These are phyloP conservation scores for Ramularia endophylla DNA, from an alignment of 2,329 filamentous ascomycete species.

Conservation along the genomic window DNA sequence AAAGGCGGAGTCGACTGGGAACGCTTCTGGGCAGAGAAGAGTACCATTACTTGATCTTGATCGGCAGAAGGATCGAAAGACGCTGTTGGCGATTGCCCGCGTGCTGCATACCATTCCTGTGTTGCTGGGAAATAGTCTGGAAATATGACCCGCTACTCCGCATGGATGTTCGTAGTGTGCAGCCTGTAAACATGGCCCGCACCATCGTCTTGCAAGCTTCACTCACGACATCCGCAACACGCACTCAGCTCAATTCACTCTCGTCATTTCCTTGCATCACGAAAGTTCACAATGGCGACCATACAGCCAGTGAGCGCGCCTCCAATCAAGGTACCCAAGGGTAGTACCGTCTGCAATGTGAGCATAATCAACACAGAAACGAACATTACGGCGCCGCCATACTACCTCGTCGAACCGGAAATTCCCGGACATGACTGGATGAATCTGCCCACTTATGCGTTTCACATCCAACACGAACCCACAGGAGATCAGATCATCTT, in stretches of 20 bases:
- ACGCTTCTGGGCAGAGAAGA: no score
- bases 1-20: no score
- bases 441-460: slow-evolving; percentile 35
- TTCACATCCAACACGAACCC: slow-evolving; percentile 38
- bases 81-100: no score
- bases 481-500: slow-evolving; percentile 30
- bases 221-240: slow-evolving; percentile 1
- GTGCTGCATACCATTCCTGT: no score
- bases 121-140: no score
- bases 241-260: neutral
- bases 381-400: slow-evolving; percentile 4
- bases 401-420: slow-evolving; percentile 26
- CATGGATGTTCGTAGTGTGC: no score
- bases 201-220: no score
- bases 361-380: slow-evolving; percentile 21
- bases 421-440: slow-evolving; percentile 31
- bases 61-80: no score
- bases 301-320: slow-evolving; percentile 2
- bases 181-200: no score
- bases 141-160: no score
- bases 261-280: neutral
- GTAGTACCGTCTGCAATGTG: slow-evolving; percentile 9
- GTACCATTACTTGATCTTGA: no score
- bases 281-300: neutral
- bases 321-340: neutral